A percentile compares a stretch with the other conserved stretches of the same genome.
Conservation (phyloP, 1,284 basidiomycete species). For the Lentinula novae-zelandiae region DNA sequence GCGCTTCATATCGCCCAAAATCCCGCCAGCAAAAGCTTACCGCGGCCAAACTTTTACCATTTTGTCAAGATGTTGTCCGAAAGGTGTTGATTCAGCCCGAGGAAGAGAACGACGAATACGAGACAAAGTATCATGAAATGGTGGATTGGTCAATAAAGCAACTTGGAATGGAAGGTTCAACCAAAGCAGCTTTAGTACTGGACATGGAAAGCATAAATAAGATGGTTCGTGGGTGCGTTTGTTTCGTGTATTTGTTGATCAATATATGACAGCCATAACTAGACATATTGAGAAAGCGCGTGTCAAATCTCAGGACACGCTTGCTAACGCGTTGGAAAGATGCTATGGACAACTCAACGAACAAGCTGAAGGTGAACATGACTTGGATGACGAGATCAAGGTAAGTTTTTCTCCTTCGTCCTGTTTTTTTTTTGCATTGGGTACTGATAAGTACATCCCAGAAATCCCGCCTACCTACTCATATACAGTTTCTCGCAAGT, state of each 20-base stretch:
- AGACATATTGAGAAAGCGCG: slow-evolving; percentile 60
- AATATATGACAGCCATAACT: slow-evolving; percentile 28
- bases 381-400: slow-evolving; percentile 65
- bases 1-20: slow-evolving; percentile 42
- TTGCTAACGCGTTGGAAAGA: slow-evolving; percentile 55
- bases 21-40: slow-evolving; percentile 47
- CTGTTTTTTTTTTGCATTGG: neutral
- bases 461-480: slow-evolving; percentile 59
- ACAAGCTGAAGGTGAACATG: slow-evolving; percentile 42
- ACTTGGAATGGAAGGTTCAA: slow-evolving; percentile 34
- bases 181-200: slow-evolving; percentile 49
- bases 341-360: slow-evolving; percentile 47
- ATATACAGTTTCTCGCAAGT: slow-evolving; percentile 66
- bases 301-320: slow-evolving; percentile 55
- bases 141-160: slow-evolving; percentile 52
- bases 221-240: slow-evolving; percentile 52
- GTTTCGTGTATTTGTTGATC: slow-evolving; percentile 12
- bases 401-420: slow-evolving; percentile 26
- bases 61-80: slow-evolving; percentile 52
- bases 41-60: slow-evolving; percentile 48
- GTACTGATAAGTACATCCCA: slow-evolving; percentile 21
- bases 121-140: slow-evolving; percentile 35
- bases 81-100: slow-evolving; percentile 39
- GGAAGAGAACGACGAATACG: slow-evolving; percentile 43
- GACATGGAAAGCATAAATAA: slow-evolving; percentile 54